Evolutionary conservation across 2,329 filamentous ascomycete species (phyloP).

Genomic region (Arthroderma uncinatum): DNA sequence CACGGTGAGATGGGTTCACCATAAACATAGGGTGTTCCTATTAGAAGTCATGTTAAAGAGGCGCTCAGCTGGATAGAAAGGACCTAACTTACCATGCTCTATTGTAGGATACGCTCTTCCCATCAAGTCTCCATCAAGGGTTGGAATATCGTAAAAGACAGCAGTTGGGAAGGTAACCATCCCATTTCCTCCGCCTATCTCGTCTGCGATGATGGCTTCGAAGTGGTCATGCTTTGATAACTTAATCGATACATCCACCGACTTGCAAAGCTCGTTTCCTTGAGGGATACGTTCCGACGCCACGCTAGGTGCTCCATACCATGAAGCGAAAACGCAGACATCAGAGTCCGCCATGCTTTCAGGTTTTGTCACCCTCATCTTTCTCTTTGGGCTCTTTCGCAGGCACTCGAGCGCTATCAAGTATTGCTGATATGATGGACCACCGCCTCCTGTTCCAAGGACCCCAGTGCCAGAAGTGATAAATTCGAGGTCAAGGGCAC

Average conservation of each 20-base stretch:
- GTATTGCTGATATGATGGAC: slow-evolving; percentile 36
- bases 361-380: slow-evolving; percentile 34
- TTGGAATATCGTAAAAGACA: slow-evolving; percentile 27
- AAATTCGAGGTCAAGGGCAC: slow-evolving; percentile 28
- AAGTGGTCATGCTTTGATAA: slow-evolving; percentile 27
- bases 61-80: not conserved
- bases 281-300: slow-evolving; percentile 20
- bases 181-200: slow-evolving; percentile 33
- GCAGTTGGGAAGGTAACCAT: slow-evolving; percentile 34
- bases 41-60: slow-evolving; percentile 12
- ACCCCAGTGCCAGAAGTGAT: slow-evolving; percentile 30
- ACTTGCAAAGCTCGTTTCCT: slow-evolving; percentile 19
- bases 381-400: slow-evolving; percentile 24
- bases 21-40: slow-evolving; percentile 36
- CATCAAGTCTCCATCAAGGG: slow-evolving; percentile 41
- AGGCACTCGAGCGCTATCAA: slow-evolving; percentile 34
- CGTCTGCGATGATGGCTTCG: slow-evolving; percentile 25
- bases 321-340: slow-evolving; percentile 35
- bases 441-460: slow-evolving; percentile 32
- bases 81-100: slow-evolving; percentile 9
- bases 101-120: slow-evolving; percentile 17
- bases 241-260: slow-evolving; percentile 30
- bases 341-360: slow-evolving; percentile 30
- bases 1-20: slow-evolving; percentile 31
- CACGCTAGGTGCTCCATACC: slow-evolving; percentile 33